phyloP scores from a whole-genome alignment of 305 asterid species.

The Solanum hybrid region DNA sequence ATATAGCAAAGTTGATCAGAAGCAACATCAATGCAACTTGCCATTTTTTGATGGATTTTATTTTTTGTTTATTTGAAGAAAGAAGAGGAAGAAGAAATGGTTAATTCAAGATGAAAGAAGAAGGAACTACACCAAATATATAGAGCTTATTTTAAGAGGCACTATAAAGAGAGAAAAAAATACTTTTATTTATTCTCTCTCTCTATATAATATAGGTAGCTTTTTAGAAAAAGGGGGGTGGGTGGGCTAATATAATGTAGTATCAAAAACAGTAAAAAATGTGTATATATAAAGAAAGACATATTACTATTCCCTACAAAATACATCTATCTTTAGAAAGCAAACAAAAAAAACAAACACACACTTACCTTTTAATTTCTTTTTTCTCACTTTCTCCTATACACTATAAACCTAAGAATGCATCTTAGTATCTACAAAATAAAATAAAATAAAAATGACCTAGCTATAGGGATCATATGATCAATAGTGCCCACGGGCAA shows the following conservation, averaged over 20 bases:
- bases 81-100: neutral
- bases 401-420: neutral
- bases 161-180: neutral
- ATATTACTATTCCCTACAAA: slow-evolving; percentile 1
- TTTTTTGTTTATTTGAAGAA: neutral
- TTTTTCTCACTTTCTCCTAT: neutral
- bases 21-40: slow-evolving; percentile 29
- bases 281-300: slow-evolving; percentile 12
- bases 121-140: neutral
- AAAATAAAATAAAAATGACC: neutral
- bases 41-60: slow-evolving; percentile 23
- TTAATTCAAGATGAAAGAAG: neutral
- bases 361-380: neutral
- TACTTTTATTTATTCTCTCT: slow-evolving; percentile 7
- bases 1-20: slow-evolving; percentile 78
- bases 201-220: slow-evolving; percentile 6
- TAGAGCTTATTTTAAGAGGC: neutral
- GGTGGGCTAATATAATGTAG: slow-evolving; percentile 1
- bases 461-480: neutral
- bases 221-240: slow-evolving; percentile 8
- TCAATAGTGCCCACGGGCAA: neutral
- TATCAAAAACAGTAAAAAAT: slow-evolving; percentile 25
- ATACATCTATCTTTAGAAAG: slow-evolving; percentile 5
- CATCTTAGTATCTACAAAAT: neutral
- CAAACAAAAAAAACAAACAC: neutral